Base-by-base conservation (phyloP, 129 eudicot genomes). In the Cynara cardunculus region DNA sequence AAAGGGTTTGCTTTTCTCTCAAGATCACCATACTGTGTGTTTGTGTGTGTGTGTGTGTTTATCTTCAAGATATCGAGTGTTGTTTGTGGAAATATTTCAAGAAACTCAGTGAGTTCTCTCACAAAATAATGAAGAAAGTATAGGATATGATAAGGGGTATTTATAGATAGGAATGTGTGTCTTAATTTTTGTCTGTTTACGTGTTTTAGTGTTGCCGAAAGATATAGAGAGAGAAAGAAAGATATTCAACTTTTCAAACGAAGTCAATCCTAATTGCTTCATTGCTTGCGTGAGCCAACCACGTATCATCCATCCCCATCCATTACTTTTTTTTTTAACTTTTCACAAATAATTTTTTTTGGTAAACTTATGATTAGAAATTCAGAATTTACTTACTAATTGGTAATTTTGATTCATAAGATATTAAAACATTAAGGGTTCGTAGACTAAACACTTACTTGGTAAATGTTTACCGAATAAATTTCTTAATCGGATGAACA, bases 261-360 rank as follows among this genome's bases (percentile, higher is more conserved):
- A 22, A 41, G 69, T 69, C 30, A 26, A 68, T 75, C 85, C 81
- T 69, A 76, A 82, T 76, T 53, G 85, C 85, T 70, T 82, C 71
- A 82, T 76, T 53, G 85, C 85, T 70, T 75, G 85, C 85, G 81
- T 82, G 64, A 46, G 71, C 85, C 24, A 74, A 30, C 11, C 22
- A 27, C 53, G 74, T 74, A 81, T 61, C 27, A 65, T 16, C 62
- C 22, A 53, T 56, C 65, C 22, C 65, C 65, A 56, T 56, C 65
- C 65, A 18, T 56, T 18, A n/a, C 65, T 56, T 56, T 53, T 53
- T 56, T 18, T 12, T 56, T 56, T n/a, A n/a, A n/a, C n/a, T 56
- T 10, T n/a, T 49, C 0, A 49, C 65, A 56, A 56, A 56, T 18
- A 18, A 41, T 11, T 3, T 56, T 14, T 56, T 56, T 56, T 56